Conservation (phyloP, 2,329 filamentous ascomycete species). For the Claviceps fusiformis region DNA sequence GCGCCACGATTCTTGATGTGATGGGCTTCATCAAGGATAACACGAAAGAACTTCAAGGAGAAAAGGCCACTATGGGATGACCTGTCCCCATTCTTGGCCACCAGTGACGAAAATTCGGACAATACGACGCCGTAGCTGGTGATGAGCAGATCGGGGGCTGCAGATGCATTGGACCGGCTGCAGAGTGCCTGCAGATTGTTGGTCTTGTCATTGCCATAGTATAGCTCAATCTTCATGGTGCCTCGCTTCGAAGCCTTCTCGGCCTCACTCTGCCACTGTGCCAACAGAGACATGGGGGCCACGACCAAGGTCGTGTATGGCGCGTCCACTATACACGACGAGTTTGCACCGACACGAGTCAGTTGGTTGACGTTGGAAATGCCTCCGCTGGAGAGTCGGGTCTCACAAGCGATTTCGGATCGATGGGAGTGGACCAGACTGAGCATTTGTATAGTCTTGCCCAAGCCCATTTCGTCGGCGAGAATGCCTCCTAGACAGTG, state of each 20-base stretch:
- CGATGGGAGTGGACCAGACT: constrained; percentile 79
- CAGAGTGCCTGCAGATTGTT: constrained; percentile 69
- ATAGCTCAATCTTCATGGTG: constrained; percentile 71
- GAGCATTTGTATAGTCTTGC: constrained; percentile 98
- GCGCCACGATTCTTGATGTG: constrained; percentile 81
- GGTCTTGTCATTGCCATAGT: constrained; percentile 80
- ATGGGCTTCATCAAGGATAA: constrained; percentile 93
- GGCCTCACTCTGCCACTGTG: constrained; percentile 94
- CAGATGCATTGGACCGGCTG: constrained; percentile 55
- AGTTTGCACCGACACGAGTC: constrained; percentile 44
- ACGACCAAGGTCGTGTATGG: constrained; percentile 87
- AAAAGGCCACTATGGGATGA: constrained; percentile 63
- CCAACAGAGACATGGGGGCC: constrained; percentile 92
- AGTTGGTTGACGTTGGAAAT: constrained; percentile 43
- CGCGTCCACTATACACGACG: constrained; percentile 48
- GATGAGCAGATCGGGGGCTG: constrained; percentile 80
- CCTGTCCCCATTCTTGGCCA: constrained; percentile 50
- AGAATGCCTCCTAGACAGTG: constrained; percentile 87
- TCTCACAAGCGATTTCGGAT: constrained; percentile 35
- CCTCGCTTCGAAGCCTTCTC: constrained; percentile 78
- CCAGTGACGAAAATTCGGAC: constrained; percentile 68
- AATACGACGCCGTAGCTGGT: constrained; percentile 89
- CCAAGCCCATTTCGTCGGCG: constrained; percentile 94
- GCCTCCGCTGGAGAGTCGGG: constrained; percentile 17
- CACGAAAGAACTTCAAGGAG: constrained; percentile 82